Percentiles rank a stretch among this genome's conserved stretches.
Evolutionary conservation across 345 rosid genomes (phyloP).

Genomic region (Linum trigynum): DNA sequence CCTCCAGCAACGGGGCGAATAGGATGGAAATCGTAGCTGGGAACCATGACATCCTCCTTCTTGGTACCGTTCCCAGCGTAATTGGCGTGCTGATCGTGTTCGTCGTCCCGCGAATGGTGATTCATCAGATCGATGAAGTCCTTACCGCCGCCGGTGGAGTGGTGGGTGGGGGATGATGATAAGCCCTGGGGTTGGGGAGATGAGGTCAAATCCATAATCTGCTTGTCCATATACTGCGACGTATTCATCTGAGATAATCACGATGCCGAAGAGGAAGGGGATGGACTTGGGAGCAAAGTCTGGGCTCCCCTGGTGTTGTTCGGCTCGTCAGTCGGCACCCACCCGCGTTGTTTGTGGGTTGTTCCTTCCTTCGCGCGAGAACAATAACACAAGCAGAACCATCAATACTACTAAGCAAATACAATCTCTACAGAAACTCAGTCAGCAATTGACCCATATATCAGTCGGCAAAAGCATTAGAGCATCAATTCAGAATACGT

Average conservation of each 20-base stretch:
- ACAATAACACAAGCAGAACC: not conserved
- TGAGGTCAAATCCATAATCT: conserved; percentile 65
- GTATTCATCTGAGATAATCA: conserved; percentile 36
- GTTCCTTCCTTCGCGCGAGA: too few relatives aligned
- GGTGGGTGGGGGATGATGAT: not conserved
- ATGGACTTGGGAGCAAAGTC: not conserved
- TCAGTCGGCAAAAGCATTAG: too few relatives aligned
- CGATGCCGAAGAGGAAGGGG: not conserved
- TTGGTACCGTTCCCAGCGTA: conserved; percentile 26
- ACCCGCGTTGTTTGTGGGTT: not conserved
- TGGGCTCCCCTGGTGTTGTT: not conserved
- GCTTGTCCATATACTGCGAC: conserved; percentile 66
- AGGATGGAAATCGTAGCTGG: conserved; percentile 87
- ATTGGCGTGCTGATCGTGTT: not conserved
- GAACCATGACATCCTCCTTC: conserved; percentile 65
- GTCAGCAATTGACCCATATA: too few relatives aligned
- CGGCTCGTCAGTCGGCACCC: not conserved
- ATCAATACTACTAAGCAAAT: too few relatives aligned
- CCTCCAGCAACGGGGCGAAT: conserved; percentile 53
- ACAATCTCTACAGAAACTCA: too few relatives aligned
- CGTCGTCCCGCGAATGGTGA: conserved; percentile 32
- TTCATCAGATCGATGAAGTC: conserved; percentile 54
- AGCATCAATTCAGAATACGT: too few relatives aligned
- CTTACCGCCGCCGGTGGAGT: conserved; percentile 11
- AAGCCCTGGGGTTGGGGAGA: conserved; percentile 9